phyloP scores from a whole-genome alignment of 1,284 basidiomycete genomes.

The Malassezia brasiliensis region DNA sequence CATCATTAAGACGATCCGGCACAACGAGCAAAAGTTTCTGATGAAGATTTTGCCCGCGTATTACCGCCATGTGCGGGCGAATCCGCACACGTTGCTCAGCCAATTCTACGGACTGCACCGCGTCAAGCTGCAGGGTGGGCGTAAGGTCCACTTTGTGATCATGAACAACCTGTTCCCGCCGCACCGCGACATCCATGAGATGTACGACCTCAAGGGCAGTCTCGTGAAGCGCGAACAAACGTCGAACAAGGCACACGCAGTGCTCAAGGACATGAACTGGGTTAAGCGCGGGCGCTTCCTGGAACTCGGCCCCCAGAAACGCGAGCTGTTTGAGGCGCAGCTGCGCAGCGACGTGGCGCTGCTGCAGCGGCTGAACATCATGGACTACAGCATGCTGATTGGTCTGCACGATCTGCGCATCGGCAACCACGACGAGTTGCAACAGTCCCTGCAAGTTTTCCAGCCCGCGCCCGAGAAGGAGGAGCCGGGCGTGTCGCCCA shows the following conservation, averaged over 20 bases:
- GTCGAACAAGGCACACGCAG: slow-evolving; percentile 67
- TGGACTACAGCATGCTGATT: slow-evolving; percentile 92
- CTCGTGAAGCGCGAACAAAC: slow-evolving; percentile 79
- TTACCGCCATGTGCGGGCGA: slow-evolving; percentile 73
- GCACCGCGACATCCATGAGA: slow-evolving; percentile 93
- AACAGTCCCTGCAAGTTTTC: slow-evolving; percentile 80
- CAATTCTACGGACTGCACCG: slow-evolving; percentile 94
- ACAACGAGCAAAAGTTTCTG: slow-evolving; percentile 87
- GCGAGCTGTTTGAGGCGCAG: slow-evolving; percentile 79
- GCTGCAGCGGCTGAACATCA: slow-evolving; percentile 70
- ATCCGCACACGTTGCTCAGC: slow-evolving; percentile 86
- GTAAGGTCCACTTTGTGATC: slow-evolving; percentile 97
- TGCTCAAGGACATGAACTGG: slow-evolving; percentile 95
- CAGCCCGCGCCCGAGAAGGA: slow-evolving; percentile 55
- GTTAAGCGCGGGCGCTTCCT: slow-evolving; percentile 67
- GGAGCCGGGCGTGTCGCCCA: background rate
- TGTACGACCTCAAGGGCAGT: slow-evolving; percentile 91
- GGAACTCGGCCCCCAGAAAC: slow-evolving; percentile 86
- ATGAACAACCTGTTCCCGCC: slow-evolving; percentile 99
- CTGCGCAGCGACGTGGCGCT: slow-evolving; percentile 75
- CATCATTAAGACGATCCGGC: slow-evolving; percentile 98
- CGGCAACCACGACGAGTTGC: slow-evolving; percentile 81
- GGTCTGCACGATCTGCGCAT: slow-evolving; percentile 85
- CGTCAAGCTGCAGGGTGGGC: slow-evolving; percentile 84
- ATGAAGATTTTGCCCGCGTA: slow-evolving; percentile 74